Evolutionary conservation across 106 monocot genomes (phyloP).

Genomic region (Dendrobium officinale): DNA sequence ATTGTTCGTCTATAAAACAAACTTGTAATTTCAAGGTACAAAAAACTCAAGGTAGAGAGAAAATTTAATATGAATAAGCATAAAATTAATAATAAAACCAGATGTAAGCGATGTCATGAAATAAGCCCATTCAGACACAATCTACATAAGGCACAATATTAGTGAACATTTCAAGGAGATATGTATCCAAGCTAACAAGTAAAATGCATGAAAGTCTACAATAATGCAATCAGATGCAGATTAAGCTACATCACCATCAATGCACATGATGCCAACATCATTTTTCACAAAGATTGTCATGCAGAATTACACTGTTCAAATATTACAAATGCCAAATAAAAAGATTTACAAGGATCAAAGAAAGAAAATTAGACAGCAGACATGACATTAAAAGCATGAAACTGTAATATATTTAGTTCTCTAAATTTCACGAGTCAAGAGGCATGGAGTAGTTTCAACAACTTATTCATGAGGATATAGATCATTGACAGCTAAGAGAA

Average conservation of each 20-base stretch:
- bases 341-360: not conserved
- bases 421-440: not conserved
- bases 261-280: not conserved
- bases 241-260: not conserved
- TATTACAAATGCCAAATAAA: not conserved
- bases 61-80: not conserved
- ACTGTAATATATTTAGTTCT: not conserved
- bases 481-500: not conserved
- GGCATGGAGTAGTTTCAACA: not conserved
- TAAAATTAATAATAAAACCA: not conserved
- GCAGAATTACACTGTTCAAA: not conserved
- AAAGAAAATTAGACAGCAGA: not conserved
- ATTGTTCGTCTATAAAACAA: not conserved
- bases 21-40: not conserved
- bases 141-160: not conserved
- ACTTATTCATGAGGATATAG: not conserved
- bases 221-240: not conserved
- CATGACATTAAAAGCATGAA: slow-evolving; percentile 2
- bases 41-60: not conserved
- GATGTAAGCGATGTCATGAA: not conserved
- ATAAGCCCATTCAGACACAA: not conserved
- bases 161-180: not conserved
- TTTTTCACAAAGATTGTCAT: not conserved
- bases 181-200: not conserved
- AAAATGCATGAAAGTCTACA: not conserved